phyloP scores from a whole-genome alignment of 257 asterid species.

The Avicennia marina region DNA sequence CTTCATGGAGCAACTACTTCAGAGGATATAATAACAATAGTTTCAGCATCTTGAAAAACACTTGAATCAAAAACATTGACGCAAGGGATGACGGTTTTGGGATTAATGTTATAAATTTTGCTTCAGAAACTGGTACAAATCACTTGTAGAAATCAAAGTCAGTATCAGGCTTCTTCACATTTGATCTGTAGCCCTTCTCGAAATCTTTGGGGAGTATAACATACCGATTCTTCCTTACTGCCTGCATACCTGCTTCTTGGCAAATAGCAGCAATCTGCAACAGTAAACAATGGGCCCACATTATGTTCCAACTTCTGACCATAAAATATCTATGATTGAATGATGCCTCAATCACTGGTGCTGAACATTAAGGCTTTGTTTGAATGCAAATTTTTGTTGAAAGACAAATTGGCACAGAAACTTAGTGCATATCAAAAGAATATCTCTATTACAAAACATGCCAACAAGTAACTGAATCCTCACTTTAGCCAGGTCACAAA shows the following conservation, averaged over 20 bases:
- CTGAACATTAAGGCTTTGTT: no score
- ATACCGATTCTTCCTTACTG: constrained; percentile 70
- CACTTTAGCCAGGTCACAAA: no score
- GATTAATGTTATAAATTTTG: not conserved
- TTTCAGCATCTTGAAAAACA: not conserved
- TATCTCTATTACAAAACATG: no score
- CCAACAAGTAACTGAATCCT: no score
- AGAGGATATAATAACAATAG: no score
- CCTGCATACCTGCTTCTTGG: constrained; percentile 86
- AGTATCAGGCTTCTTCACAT: constrained; percentile 76
- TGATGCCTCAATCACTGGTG: no score
- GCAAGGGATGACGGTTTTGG: not conserved
- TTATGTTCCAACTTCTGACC: no score
- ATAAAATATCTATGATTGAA: no score
- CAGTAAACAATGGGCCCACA: not conserved
- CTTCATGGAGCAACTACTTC: not conserved
- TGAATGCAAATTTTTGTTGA: no score
- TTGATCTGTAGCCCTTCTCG: constrained; percentile 69
- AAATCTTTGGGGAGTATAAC: constrained; percentile 70
- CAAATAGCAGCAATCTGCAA: constrained; percentile 68
- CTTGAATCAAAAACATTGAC: not conserved
- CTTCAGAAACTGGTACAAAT: constrained; percentile 1
- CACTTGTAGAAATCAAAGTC: constrained; percentile 69
- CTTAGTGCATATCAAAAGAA: no score
- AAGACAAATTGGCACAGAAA: no score